Evolutionary conservation across 208 protist species (phyloP).

Genomic region (Wallacemonas sp.): DNA sequence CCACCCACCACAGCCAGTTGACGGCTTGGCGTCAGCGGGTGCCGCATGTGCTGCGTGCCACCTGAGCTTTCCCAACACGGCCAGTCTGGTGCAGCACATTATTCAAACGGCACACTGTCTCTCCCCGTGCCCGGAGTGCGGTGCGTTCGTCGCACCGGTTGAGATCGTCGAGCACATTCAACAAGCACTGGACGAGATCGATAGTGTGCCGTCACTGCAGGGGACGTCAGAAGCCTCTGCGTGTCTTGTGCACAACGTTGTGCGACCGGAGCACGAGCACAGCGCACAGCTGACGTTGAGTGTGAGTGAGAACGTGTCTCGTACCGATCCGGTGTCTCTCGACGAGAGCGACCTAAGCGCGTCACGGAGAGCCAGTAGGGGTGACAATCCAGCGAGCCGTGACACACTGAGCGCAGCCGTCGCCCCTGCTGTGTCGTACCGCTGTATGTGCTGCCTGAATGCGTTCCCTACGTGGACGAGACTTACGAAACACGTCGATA

Average conservation of each 20-base stretch:
- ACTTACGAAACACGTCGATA: conserved; percentile 62
- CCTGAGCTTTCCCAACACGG: conserved; percentile 22
- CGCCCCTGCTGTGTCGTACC: conserved; percentile 22
- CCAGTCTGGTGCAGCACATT: conserved; percentile 35
- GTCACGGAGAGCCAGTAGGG: too few species aligned
- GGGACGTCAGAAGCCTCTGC: neutral
- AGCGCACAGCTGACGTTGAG: too few species aligned
- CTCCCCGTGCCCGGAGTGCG: conserved; percentile 30
- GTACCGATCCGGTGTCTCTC: too few species aligned
- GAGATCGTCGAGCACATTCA: conserved; percentile 19
- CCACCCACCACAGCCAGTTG: too few species aligned
- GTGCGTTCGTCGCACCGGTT: conserved; percentile 28
- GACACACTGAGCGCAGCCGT: too few species aligned
- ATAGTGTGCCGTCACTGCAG: too few species aligned
- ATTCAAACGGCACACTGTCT: conserved; percentile 29
- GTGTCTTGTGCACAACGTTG: neutral
- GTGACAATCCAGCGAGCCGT: too few species aligned
- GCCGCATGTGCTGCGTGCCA: conserved; percentile 33
- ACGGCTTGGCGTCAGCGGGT: too few species aligned
- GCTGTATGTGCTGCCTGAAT: conserved; percentile 65
- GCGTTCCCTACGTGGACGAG: conserved; percentile 63
- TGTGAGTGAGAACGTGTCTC: too few species aligned
- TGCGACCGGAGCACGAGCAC: neutral
- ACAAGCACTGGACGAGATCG: neutral
- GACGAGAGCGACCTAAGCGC: too few species aligned